phyloP scores from a whole-genome alignment of 306 rosid species.

The Comarum palustre region DNA sequence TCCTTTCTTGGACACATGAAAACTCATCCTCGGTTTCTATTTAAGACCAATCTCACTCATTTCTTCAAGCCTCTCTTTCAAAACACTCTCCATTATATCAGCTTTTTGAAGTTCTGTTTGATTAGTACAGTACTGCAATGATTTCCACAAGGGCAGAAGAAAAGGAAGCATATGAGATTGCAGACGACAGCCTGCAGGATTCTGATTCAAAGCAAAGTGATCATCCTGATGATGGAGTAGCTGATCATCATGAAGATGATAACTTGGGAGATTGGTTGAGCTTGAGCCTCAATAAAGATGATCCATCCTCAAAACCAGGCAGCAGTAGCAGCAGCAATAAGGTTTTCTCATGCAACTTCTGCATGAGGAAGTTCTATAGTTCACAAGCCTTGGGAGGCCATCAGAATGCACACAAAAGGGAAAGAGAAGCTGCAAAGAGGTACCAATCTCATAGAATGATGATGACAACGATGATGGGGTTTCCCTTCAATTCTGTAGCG shows the following conservation, averaged over 20 bases:
- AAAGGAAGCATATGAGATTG: conserved; percentile 8
- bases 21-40: conserved; percentile 22
- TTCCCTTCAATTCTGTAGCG: conserved; percentile 25
- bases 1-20: not conserved
- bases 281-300: conserved; percentile 42
- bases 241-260: conserved; percentile 14
- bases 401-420: conserved; percentile 80
- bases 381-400: conserved; percentile 82
- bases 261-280: conserved; percentile 63
- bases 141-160: conserved; percentile 20
- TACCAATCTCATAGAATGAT: conserved; percentile 44
- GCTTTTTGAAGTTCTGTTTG: not conserved
- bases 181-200: conserved; percentile 22
- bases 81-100: not conserved
- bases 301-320: conserved; percentile 34
- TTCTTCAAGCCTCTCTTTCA: conserved; percentile 24
- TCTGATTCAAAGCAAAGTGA: conserved; percentile 24
- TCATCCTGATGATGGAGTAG: not conserved
- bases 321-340: conserved; percentile 24
- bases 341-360: conserved; percentile 64
- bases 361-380: conserved; percentile 67
- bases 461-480: conserved; percentile 36
- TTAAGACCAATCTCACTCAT: conserved; percentile 29
- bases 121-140: conserved; percentile 27
- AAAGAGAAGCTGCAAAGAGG: conserved; percentile 64